Evolutionary conservation across 2,329 filamentous ascomycete species (phyloP), one percentile per base, ranked within the genome.

Genomic region (Beauveria sp.): DNA sequence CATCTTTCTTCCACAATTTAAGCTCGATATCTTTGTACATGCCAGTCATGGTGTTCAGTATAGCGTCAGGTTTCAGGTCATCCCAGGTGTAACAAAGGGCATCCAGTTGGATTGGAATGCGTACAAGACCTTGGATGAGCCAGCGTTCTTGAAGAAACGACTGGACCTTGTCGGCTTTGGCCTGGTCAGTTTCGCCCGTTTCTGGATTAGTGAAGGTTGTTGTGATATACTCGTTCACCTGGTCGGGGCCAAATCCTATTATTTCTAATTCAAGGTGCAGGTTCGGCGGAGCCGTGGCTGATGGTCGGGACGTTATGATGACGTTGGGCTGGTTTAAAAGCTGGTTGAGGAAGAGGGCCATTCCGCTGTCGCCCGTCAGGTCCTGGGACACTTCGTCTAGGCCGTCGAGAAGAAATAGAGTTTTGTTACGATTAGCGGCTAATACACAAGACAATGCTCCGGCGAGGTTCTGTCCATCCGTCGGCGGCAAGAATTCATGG

Each of bases 51-150:
- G 74, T 77, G n/a, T 73, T 51, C 3, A 64, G 67, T 4, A 38
- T 38, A 26, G 0, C 1, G 20, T 18, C 22, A 3, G 8, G n/a
- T 31, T 48, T 53, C 62, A 75, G 7, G 28, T 28, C 28, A 9
- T 28, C 28, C 28, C 75, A 79, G 16, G 60, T 72, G 50, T 67
- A 75, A 62, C 76, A 79, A 16, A 79, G 61, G 1, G 77, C 77
- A 68, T 79, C 77, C 0, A 80, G 67, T 52, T 75, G 76, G 62
- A 79, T 75, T 0, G 76, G 78, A 45, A 79, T 78, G 18, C 71
- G 74, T 2, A 75, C 68, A 31, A 79, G 70, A 6, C 65, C 69
- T 51, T 73, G 65, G 9, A 79, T 67, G 8, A 75, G 65, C 60
- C 28, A 56, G 62, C 73, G 71, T 0, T 60, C 6, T 50, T 73